These are phyloP conservation scores for Lactarius hatsudake DNA, from an alignment of 768 basidiomycete genomes.

Conservation along the genomic window DNA sequence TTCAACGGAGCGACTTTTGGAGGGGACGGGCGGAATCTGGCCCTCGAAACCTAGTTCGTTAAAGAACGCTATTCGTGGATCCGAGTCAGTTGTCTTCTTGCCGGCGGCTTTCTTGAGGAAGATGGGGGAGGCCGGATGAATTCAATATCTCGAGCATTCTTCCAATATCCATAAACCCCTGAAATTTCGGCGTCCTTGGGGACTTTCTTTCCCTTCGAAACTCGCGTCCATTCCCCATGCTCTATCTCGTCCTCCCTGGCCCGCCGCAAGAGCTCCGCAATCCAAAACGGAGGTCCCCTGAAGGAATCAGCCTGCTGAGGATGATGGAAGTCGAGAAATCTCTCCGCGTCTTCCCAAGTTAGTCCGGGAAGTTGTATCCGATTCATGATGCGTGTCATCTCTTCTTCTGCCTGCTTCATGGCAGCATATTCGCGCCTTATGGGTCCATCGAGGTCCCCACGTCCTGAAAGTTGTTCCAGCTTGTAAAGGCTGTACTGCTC, in stretches of 20 bases:
- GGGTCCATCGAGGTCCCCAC: constrained; percentile 41
- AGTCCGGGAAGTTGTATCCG: constrained; percentile 22
- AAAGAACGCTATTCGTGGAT: constrained; percentile 36
- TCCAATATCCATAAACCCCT: constrained; percentile 26
- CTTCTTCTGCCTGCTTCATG: constrained; percentile 45
- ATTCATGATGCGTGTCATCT: constrained; percentile 48
- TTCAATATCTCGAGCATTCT: constrained; percentile 18
- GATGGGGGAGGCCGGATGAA: constrained; percentile 14
- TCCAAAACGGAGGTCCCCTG: constrained; percentile 39
- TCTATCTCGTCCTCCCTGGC: constrained; percentile 17
- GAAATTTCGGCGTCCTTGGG: constrained; percentile 1
- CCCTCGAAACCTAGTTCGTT: constrained; percentile 35
- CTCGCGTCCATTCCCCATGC: constrained; percentile 21
- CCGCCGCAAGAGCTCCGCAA: constrained; percentile 4
- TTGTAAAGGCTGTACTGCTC: constrained; percentile 58
- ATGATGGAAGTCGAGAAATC: constrained; percentile 44
- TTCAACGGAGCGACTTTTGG: constrained; percentile 36
- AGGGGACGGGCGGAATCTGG: constrained; percentile 40
- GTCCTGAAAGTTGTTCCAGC: constrained; percentile 46
- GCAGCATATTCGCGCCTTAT: constrained; percentile 36
- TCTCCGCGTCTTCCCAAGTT: constrained; percentile 35
- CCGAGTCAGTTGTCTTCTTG: background rate
- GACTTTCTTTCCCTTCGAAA: constrained; percentile 10
- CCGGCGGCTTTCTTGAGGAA: background rate
- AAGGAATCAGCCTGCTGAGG: constrained; percentile 50